These are phyloP conservation scores for Curvularia sp. DNA, from an alignment of 2,329 filamentous ascomycete species.

Conservation along the genomic window DNA sequence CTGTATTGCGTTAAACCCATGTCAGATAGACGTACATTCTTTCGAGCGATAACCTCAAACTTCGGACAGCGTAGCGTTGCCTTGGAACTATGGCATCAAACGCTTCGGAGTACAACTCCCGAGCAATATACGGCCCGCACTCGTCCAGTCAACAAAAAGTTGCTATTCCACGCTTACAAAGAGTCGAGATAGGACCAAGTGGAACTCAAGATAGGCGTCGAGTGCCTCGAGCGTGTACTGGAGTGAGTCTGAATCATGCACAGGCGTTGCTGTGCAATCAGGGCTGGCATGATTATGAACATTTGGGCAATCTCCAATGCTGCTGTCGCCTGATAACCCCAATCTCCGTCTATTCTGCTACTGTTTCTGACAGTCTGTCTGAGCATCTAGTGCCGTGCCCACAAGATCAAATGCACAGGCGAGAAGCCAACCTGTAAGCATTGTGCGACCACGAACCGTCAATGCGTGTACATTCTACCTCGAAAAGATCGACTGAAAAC, in stretches of 20 bases:
- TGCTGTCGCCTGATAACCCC: slow-evolving; percentile 8
- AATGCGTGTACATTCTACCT: slow-evolving; percentile 51
- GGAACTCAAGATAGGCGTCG: slow-evolving; percentile 33
- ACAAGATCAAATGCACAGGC: slow-evolving; percentile 54
- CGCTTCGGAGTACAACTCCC: slow-evolving; percentile 11
- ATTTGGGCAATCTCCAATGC: not conserved
- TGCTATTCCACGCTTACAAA: slow-evolving; percentile 44
- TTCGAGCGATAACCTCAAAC: slow-evolving; percentile 11
- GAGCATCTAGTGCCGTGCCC: slow-evolving; percentile 44
- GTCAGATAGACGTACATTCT: slow-evolving; percentile 13
- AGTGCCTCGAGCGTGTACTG: slow-evolving; percentile 42
- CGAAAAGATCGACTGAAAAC: slow-evolving; percentile 50
- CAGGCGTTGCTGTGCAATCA: not conserved
- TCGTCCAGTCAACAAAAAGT: slow-evolving; percentile 33
- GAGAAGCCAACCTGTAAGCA: slow-evolving; percentile 48
- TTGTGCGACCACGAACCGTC: slow-evolving; percentile 42
- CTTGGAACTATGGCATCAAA: slow-evolving; percentile 21
- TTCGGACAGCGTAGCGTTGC: slow-evolving; percentile 11
- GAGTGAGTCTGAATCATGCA: slow-evolving; percentile 28
- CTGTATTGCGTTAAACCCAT: slow-evolving; percentile 8
- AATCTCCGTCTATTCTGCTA: slow-evolving; percentile 2
- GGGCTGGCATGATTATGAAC: slow-evolving; percentile 1
- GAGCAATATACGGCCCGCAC: slow-evolving; percentile 15
- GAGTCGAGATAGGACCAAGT: slow-evolving; percentile 17
- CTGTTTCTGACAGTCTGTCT: slow-evolving; percentile 20